A percentile compares a stretch with the other conserved stretches of the same genome.
phyloP scores from a whole-genome alignment of 148 eudicot genomes.

The Chenopodium album region DNA sequence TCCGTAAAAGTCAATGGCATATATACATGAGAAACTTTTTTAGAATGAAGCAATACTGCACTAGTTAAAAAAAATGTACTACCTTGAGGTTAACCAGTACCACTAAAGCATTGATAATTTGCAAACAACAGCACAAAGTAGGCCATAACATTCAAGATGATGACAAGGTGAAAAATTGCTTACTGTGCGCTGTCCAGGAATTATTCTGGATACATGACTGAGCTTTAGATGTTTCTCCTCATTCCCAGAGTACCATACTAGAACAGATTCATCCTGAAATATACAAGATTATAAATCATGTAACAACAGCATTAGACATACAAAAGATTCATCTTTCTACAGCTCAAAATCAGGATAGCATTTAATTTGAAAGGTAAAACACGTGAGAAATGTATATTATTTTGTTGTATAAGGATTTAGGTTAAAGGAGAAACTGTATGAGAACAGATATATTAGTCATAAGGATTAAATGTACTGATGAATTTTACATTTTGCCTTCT shows the following conservation, averaged over 20 bases:
- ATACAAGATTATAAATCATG: not conserved
- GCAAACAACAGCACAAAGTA: constrained; percentile 1
- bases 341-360: not conserved
- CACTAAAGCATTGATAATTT: not conserved
- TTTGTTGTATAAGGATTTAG: not conserved
- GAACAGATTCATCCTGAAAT: constrained; percentile 69
- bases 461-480: no score
- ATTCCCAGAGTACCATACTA: constrained; percentile 68
- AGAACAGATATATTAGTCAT: no score
- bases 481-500: not conserved
- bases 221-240: constrained; percentile 64
- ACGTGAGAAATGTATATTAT: not conserved
- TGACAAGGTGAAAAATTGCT: constrained; percentile 19
- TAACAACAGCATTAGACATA: not conserved
- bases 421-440: not conserved
- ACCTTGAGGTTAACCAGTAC: not conserved
- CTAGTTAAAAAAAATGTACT: not conserved
- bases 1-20: not conserved
- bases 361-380: not conserved
- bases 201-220: constrained; percentile 61
- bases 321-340: not conserved
- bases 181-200: constrained; percentile 88
- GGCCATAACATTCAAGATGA: not conserved
- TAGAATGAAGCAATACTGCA: no score
- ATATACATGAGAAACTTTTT: not conserved